Evolutionary conservation across 129 eudicot species (phyloP), one percentile per base, ranked within the genome.

Genomic region (Apium graveolens): DNA sequence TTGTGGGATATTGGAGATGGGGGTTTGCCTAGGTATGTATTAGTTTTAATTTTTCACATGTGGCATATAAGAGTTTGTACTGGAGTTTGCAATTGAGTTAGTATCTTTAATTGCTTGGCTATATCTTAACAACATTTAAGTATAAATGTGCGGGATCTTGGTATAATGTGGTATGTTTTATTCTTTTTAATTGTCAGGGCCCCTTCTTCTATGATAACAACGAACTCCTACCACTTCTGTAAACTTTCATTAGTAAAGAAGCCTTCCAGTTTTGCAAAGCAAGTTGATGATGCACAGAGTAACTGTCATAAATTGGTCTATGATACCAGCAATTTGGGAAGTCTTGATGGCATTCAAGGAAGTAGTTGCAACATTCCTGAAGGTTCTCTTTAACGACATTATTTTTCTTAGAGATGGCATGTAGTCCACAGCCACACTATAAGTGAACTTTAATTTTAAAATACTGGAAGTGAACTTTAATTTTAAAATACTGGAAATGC

Each of bases 1-100:
- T 87, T 80, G 82, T 94, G 98, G 97, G 98, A 94, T 80, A 77
- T 91, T 60, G 97, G 85, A 77, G 81, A 86, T 37, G 92, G 90
- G 76, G 91, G 92, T 62, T 80, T 94, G 84, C 92, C 97, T 18
- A 90, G 97, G 97, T 91, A 84, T 38, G 39, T 63, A 21, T 29
- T 42, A 42, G 35, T 65, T 35, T 35, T 71, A 35, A 39, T 13
- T 21, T 18, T 38, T 9, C 9, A 0, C 43, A n/a, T n/a, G 35
- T 72, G 9, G 27, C 20, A 14, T n/a, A n/a, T 38, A 42, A 72
- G 76, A 38, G 53, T 42, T 11, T 13, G 0, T 72, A 10, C 5
- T 12, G 53, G 11, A 10, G 1, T 72, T 72, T 41, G 53, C 76
- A 42, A 42, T 24, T 72, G 24, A 13, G n/a, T 39, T 4, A 42